Evolutionary conservation across 2,329 filamentous ascomycete species (phyloP).

Genomic region (Orbilia blumenaviensis): DNA sequence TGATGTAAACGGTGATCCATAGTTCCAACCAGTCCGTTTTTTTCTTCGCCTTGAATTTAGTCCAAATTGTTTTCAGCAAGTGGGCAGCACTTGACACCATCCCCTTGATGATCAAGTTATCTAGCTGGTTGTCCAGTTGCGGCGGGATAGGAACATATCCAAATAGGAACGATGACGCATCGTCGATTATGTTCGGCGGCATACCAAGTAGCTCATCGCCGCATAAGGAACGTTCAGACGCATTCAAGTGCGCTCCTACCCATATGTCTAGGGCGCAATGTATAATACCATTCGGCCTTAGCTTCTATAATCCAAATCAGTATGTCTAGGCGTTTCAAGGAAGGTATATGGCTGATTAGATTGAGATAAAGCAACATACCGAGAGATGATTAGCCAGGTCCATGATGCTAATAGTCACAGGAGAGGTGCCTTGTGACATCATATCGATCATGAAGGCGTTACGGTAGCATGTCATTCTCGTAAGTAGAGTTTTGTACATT

Average conservation of each 20-base stretch:
- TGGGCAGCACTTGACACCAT: conserved; percentile 48
- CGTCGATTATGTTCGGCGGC: conserved; percentile 48
- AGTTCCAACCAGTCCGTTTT: conserved; percentile 50
- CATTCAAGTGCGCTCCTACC: conserved; percentile 49
- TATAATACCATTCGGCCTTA: conserved; percentile 50
- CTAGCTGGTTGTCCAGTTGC: conserved; percentile 48
- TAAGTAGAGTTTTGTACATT: conserved; percentile 47
- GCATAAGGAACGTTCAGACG: conserved; percentile 48
- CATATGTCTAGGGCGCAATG: conserved; percentile 50
- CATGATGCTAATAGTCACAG: conserved; percentile 46
- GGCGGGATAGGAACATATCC: conserved; percentile 48
- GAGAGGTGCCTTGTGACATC: conserved; percentile 35
- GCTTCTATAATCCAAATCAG: conserved; percentile 32
- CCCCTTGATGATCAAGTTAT: conserved; percentile 50
- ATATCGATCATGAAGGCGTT: conserved; percentile 50
- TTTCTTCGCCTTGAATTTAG: conserved; percentile 49
- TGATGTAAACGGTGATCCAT: conserved; percentile 43
- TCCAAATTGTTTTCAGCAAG: conserved; percentile 49
- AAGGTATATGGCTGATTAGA: conserved; percentile 12
- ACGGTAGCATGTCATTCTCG: conserved; percentile 43
- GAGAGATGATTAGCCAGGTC: conserved; percentile 46
- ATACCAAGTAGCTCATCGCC: conserved; percentile 41
- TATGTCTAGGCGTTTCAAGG: neutral
- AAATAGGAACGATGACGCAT: conserved; percentile 43
- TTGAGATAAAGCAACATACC: conserved; percentile 22